Evolutionary conservation across 306 rosid species (phyloP).

Genomic region (Dalbergia oliveri): DNA sequence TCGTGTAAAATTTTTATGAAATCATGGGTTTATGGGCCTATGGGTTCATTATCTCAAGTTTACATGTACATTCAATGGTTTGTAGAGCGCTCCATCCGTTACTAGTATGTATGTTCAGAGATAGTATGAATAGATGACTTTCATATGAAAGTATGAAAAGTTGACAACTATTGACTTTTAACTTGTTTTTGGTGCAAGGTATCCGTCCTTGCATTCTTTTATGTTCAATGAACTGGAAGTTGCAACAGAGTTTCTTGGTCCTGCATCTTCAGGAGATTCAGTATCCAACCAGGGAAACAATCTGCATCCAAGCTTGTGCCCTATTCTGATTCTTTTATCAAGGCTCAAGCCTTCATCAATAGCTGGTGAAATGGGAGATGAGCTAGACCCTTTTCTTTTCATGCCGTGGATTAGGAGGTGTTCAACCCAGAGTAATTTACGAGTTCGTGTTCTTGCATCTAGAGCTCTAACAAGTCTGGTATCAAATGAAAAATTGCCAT

Average conservation of each 20-base stretch:
- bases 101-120: slow-evolving; percentile 16
- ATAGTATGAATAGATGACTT: slow-evolving; percentile 8
- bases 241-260: slow-evolving; percentile 77
- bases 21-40: slow-evolving; percentile 12
- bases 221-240: slow-evolving; percentile 79
- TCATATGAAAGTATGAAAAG: background rate
- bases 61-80: slow-evolving; percentile 17
- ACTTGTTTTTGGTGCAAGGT: slow-evolving; percentile 60
- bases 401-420: slow-evolving; percentile 90
- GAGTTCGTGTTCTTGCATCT: slow-evolving; percentile 94
- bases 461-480: slow-evolving; percentile 88
- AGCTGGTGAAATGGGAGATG: slow-evolving; percentile 88
- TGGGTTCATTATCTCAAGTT: slow-evolving; percentile 29
- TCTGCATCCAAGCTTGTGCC: slow-evolving; percentile 97
- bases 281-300: slow-evolving; percentile 68
- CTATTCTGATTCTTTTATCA: slow-evolving; percentile 85
- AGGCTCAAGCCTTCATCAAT: slow-evolving; percentile 94
- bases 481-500: slow-evolving; percentile 80
- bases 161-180: slow-evolving; percentile 26
- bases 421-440: slow-evolving; percentile 86
- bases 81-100: slow-evolving; percentile 9
- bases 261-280: slow-evolving; percentile 59
- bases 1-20: slow-evolving; percentile 34
- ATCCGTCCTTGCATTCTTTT: slow-evolving; percentile 89
- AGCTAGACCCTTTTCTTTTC: slow-evolving; percentile 84